Evolutionary conservation across 805 yeast species (phyloP).

Genomic region (Naumovozyma baii): DNA sequence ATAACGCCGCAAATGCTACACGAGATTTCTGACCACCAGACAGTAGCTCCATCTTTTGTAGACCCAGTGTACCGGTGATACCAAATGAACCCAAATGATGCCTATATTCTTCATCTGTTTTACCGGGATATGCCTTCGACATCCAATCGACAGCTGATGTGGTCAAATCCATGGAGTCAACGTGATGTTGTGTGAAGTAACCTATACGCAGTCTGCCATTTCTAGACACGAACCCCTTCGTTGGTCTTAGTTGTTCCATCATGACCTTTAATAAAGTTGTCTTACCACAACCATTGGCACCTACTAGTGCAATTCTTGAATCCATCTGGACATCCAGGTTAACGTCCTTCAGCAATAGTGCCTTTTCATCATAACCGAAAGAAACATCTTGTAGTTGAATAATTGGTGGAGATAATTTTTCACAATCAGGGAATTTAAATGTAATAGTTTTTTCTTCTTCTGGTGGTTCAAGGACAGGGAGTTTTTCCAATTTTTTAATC

Average conservation of each 20-base stretch:
- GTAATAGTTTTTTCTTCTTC: conserved; percentile 79
- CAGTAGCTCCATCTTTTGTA: conserved; percentile 78
- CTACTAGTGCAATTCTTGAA: conserved; percentile 91
- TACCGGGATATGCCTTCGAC: conserved; percentile 83
- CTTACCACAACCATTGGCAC: conserved; percentile 99
- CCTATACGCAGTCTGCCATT: conserved; percentile 88
- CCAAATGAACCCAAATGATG: conserved; percentile 96
- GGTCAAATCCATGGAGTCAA: conserved; percentile 88
- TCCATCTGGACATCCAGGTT: conserved; percentile 88
- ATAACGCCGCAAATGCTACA: conserved; percentile 94
- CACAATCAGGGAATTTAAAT: conserved; percentile 93
- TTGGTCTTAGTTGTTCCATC: conserved; percentile 67
- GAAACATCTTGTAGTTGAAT: conserved; percentile 78
- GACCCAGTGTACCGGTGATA: conserved; percentile 85
- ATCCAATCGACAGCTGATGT: conserved; percentile 90
- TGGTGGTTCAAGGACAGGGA: conserved; percentile 88
- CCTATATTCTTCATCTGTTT: conserved; percentile 91
- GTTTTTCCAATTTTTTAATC: conserved; percentile 89
- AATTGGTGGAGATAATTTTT: conserved; percentile 85
- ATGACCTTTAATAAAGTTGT: conserved; percentile 84
- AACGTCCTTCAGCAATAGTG: conserved; percentile 60
- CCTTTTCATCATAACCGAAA: conserved; percentile 68
- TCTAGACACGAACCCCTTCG: conserved; percentile 65
- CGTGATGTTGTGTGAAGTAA: conserved; percentile 97
- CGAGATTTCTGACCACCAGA: conserved; percentile 99